phyloP scores from a whole-genome alignment of 495 filamentous ascomycete genomes.

The Penicilliopsis zonata region DNA sequence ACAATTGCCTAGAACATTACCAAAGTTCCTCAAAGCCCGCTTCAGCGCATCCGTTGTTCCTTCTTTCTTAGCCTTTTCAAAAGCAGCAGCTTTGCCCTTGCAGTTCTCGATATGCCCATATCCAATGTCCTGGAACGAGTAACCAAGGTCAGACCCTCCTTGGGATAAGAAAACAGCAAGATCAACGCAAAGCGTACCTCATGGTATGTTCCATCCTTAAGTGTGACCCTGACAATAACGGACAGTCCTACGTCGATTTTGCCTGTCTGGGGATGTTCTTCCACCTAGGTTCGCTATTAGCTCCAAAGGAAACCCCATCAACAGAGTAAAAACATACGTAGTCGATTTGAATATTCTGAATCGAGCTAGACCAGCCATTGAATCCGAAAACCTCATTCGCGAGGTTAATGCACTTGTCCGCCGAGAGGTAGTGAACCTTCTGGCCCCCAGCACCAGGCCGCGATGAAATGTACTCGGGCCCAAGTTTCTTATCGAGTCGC shows the following conservation, averaged over 20 bases:
- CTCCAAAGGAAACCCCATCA: neutral
- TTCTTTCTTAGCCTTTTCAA: conserved; percentile 97
- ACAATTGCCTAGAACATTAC: conserved; percentile 93
- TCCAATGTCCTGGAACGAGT: conserved; percentile 58
- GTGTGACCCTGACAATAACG: conserved; percentile 76
- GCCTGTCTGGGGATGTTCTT: conserved; percentile 45
- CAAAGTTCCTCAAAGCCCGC: conserved; percentile 79
- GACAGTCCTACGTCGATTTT: conserved; percentile 75
- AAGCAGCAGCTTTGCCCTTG: conserved; percentile 85
- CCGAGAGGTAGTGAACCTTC: conserved; percentile 82
- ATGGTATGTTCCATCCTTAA: conserved; percentile 87
- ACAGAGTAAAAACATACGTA: conserved; percentile 45
- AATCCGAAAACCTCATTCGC: conserved; percentile 98
- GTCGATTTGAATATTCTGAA: conserved; percentile 81
- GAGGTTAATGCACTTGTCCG: conserved; percentile 88
- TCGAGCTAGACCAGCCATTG: conserved; percentile 91
- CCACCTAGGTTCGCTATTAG: conserved; percentile 33
- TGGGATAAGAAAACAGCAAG: neutral
- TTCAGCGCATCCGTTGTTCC: conserved; percentile 92
- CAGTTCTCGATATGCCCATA: conserved; percentile 93
- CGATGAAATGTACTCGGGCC: conserved; percentile 88
- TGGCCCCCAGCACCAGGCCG: conserved; percentile 67
- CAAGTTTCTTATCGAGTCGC: conserved; percentile 84
- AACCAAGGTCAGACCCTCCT: neutral
- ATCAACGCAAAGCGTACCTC: conserved; percentile 49